Evolutionary conservation across 2,329 filamentous ascomycete genomes (phyloP).

Genomic region (Atkinsonella texensis): DNA sequence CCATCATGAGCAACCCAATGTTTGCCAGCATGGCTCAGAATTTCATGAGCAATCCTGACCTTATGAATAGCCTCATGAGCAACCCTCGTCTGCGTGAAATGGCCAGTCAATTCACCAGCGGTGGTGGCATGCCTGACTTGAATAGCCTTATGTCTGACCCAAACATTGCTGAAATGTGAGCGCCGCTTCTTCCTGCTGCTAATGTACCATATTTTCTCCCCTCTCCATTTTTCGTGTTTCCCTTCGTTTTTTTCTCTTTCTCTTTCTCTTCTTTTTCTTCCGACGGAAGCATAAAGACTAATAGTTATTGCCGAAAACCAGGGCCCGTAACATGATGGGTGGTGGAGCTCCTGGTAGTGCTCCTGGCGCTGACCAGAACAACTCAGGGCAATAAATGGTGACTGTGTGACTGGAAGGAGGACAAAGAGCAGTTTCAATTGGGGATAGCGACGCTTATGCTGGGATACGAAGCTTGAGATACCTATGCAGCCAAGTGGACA

Average conservation of each 20-base stretch:
- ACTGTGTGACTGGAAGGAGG: not conserved
- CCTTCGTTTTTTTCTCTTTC: too few species aligned
- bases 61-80: conserved; percentile 85
- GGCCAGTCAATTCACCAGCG: conserved; percentile 65
- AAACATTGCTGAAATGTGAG: conserved; percentile 84
- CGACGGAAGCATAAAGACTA: too few species aligned
- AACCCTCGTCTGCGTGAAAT: conserved; percentile 83
- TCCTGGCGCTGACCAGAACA: conserved; percentile 11
- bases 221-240: too few species aligned
- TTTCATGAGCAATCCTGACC: conserved; percentile 90
- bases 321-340: conserved; percentile 37
- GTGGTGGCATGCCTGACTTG: conserved; percentile 84
- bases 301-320: conserved; percentile 8
- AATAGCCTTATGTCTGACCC: conserved; percentile 82
- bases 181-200: conserved; percentile 13
- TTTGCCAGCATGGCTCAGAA: conserved; percentile 95
- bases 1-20: conserved; percentile 97
- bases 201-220: too few species aligned
- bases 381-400: not conserved
- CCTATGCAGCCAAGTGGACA: not conserved
- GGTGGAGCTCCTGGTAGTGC: conserved; percentile 17
- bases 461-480: not conserved
- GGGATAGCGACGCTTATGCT: not conserved
- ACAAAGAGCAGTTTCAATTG: not conserved
- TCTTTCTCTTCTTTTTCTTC: too few species aligned